Percentiles rank a stretch among this genome's conserved stretches.
Evolutionary conservation across 176 grass and related monocot genomes (phyloP).

Genomic region (Juncus effusus): DNA sequence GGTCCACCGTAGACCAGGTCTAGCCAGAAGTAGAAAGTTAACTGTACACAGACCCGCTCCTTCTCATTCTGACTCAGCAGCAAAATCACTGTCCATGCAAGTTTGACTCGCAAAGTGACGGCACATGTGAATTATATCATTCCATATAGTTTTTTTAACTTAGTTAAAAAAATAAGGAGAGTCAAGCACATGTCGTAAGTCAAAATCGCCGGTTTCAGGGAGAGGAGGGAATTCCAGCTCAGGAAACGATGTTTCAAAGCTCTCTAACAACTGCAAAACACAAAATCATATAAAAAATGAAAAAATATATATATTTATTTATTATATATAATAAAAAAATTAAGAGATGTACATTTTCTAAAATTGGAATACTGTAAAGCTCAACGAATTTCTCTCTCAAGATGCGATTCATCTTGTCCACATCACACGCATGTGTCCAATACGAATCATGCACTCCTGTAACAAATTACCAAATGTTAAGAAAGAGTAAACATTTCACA

Average conservation of each 20-base stretch:
- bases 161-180: slow-evolving; percentile 96
- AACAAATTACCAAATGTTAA: slow-evolving; percentile 15
- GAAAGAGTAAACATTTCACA: not conserved
- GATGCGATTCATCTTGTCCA: slow-evolving; percentile 88
- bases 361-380: slow-evolving; percentile 79
- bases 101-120: not conserved
- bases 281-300: slow-evolving; percentile 25
- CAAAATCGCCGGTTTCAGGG: slow-evolving; percentile 66
- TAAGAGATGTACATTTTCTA: slow-evolving; percentile 64
- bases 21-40: not conserved
- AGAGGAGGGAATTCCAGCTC: slow-evolving; percentile 67
- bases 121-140: slow-evolving; percentile 8
- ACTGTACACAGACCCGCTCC: slow-evolving; percentile 2
- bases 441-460: slow-evolving; percentile 93
- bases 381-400: slow-evolving; percentile 92
- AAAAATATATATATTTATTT: not conserved
- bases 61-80: not conserved
- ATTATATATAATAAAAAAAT: slow-evolving; percentile 14
- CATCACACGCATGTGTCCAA: slow-evolving; percentile 93
- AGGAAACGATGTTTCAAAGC: slow-evolving; percentile 62
- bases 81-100: not conserved
- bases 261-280: slow-evolving; percentile 59
- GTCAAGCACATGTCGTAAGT: slow-evolving; percentile 62
- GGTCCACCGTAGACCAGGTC: slow-evolving; percentile 9
- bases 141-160: slow-evolving; percentile 12